Evolutionary conservation across 768 basidiomycete genomes (phyloP).

Genomic region (Tubosaeta sp.): DNA sequence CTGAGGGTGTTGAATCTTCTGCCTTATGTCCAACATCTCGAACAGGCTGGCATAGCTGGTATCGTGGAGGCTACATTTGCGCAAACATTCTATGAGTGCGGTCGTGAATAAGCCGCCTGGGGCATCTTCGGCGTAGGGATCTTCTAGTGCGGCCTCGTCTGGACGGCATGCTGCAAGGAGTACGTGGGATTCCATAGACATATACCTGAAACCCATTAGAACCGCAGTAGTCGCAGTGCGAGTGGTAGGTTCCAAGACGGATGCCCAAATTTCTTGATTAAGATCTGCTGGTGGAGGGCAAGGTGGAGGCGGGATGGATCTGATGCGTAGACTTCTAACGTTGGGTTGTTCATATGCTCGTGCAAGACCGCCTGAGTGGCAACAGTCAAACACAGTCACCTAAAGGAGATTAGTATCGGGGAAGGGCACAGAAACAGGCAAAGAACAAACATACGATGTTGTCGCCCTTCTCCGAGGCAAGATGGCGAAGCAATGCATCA

Average conservation of each 20-base stretch:
- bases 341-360: not conserved
- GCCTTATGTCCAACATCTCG: slow-evolving; percentile 10
- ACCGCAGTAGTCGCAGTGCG: slow-evolving; percentile 7
- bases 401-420: not conserved
- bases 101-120: slow-evolving; percentile 18
- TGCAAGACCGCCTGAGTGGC: slow-evolving; percentile 18
- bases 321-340: not conserved
- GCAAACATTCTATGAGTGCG: slow-evolving; percentile 15
- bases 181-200: slow-evolving; percentile 17
- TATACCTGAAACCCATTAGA: slow-evolving; percentile 12
- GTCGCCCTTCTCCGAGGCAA: slow-evolving; percentile 16
- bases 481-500: slow-evolving; percentile 9
- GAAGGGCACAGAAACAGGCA: not conserved
- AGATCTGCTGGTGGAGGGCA: slow-evolving; percentile 13
- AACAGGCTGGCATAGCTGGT: slow-evolving; percentile 13
- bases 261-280: slow-evolving; percentile 5
- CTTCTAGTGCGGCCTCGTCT: slow-evolving; percentile 10
- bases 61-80: slow-evolving; percentile 4
- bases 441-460: slow-evolving; percentile 11
- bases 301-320: slow-evolving; percentile 10
- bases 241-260: not conserved
- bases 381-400: slow-evolving; percentile 19
- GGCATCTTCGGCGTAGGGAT: slow-evolving; percentile 1
- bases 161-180: slow-evolving; percentile 21
- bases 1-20: slow-evolving; percentile 11